Evolutionary conservation across 805 yeast genomes (phyloP), one percentile per base, ranked within the genome.

Genomic region (Maudiozyma barnettii): DNA sequence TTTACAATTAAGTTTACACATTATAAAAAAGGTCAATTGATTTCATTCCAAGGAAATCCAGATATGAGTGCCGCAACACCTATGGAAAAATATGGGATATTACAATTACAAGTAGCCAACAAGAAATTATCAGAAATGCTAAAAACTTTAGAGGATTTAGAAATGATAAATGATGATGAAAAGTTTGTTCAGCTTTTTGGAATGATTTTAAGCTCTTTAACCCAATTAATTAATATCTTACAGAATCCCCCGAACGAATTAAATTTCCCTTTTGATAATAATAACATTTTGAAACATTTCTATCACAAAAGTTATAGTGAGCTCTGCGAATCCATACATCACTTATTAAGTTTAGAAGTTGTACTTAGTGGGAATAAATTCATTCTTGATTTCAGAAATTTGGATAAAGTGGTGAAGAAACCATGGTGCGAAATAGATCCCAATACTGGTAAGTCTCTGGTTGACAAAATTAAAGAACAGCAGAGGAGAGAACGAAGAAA

Each of bases 351-450:
- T 2, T 58, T 82, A 39, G 91, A 84, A 55, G 54, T 82, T 23
- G 76, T 75, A 46, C 64, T 82, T 20, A 70, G 74, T 51, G 82
- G 79, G 59, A 79, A 82, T 19, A 89, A 84, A 55, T 59, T 82
- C 3, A 71, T 81, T 21, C 62, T 82, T 6, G 89, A 82, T 46
- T 63, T 81, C 48, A 76, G 78, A 56, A 72, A 73, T 45, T 57
- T 82, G 35, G 68, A 65, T 31, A 64, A 64, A 20, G 72, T 82
- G 8, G 71, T 71, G 0, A 78, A 75, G 50, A 69, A 67, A 48
- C 90, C 90, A 1, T 84, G 90, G 90, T 66, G 75, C 49, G 65
- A 71, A 4, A 71, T 81, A 5, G 75, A 79, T 48, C 64, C 66
- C 7, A 45, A 56, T 5, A 57, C 61, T 2, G 79, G 78, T 0